Base-by-base conservation (phyloP, 805 yeast genomes). In the Ogataea allantospora region DNA sequence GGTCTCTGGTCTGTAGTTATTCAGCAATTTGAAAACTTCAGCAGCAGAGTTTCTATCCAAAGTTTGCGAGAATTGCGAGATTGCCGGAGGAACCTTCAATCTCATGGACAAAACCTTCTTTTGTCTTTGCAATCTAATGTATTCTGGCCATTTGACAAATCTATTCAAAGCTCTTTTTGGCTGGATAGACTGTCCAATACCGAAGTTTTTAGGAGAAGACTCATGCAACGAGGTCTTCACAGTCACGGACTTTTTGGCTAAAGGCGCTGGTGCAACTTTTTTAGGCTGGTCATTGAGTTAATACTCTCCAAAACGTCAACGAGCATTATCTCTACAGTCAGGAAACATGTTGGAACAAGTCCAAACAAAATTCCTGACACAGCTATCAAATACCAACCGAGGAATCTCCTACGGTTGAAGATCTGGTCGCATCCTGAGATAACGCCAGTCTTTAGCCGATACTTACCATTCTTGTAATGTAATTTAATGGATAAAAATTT, bases 1-100 rank as follows among this genome's bases (percentile, higher is more conserved):
- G 54, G 96, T 86, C 80, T 91, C 99, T 67, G 99, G 98, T 77
- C 95, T 83, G 88, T 91, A 91, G 80, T 93, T 91, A 95, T 88
- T 88, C 77, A 91, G 83, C 64, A 91, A 82, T 80, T 89, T 89
- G 83, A 91, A 86, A 60, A 95, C 77, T 75, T 86, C 95, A 62
- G 96, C 76, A 64, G 99, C 98, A 57, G 98, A 85, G 88, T 91
- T 91, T 85, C 89, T 89, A 85, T 91, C 99, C 71, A 91, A 79
- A 64, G 88, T 83, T 75, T 84, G 75, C 66, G 88, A 88, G 83
- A 91, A 91, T 77, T 91, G 99, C 54, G 98, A 80, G 67, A 91
- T 82, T 54, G 98, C 84, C 66, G 99, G 99, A 58, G 99, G 99
- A 67, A 91, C 99, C 84, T 93, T 91, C 68, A 91, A 80, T 83